phyloP scores from a whole-genome alignment of 2,329 filamentous ascomycete genomes.

The Calonectria pseudoturangicola region DNA sequence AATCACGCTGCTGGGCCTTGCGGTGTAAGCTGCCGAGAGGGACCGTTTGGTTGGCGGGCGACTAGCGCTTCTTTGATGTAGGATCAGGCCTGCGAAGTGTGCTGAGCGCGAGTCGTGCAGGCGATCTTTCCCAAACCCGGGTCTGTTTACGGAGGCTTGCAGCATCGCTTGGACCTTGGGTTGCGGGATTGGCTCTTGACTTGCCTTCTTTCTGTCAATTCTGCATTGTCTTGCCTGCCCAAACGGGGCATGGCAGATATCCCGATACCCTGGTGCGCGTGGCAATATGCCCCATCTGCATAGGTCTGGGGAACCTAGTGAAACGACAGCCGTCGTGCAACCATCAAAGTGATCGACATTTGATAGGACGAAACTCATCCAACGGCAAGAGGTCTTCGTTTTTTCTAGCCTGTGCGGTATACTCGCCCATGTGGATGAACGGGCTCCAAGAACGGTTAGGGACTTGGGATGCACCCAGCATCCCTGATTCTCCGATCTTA shows the following conservation, averaged over 20 bases:
- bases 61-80: neutral
- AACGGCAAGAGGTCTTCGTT: neutral
- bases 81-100: conserved; percentile 18
- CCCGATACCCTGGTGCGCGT: neutral
- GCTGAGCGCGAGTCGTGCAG: conserved; percentile 28
- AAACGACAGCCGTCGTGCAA: neutral
- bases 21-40: neutral
- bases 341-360: neutral
- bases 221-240: neutral
- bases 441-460: neutral
- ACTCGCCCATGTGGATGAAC: neutral
- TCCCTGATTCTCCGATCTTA: neutral
- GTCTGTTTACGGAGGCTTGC: neutral
- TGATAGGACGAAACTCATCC: neutral
- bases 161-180: conserved; percentile 9
- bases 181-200: neutral
- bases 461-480: neutral
- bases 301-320: neutral
- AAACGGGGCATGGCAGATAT: neutral
- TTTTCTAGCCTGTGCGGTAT: neutral
- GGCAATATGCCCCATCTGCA: neutral
- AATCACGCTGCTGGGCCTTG: neutral
- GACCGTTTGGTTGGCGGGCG: neutral
- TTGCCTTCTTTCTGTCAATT: conserved; percentile 6
- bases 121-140: conserved; percentile 25